A percentile compares a stretch with the other conserved stretches of the same genome.
phyloP scores from a whole-genome alignment of 805 yeast species.

The Yamadazyma kitorensis region DNA sequence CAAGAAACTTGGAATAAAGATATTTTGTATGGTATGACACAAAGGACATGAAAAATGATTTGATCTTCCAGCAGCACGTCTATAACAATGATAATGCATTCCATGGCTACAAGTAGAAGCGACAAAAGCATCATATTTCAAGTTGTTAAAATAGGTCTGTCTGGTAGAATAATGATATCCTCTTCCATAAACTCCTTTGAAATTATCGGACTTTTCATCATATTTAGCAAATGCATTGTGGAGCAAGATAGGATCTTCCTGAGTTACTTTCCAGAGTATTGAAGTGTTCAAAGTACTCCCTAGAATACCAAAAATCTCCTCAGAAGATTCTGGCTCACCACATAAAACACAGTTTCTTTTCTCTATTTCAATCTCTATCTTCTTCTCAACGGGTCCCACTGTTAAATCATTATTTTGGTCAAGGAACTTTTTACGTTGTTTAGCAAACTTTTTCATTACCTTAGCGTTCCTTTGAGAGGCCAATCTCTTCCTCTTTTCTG shows the following conservation, averaged over 20 bases:
- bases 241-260: constrained; percentile 15
- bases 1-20: constrained; percentile 44
- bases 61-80: constrained; percentile 20
- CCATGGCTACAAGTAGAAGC: constrained; percentile 52
- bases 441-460: constrained; percentile 60
- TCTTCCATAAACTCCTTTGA: constrained; percentile 16
- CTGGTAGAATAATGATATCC: constrained; percentile 15
- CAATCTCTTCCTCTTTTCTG: constrained; percentile 52
- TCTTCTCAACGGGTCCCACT: constrained; percentile 8
- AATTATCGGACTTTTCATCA: constrained; percentile 11
- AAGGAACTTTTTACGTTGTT: constrained; percentile 46
- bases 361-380: constrained; percentile 13
- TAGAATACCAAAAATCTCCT: constrained; percentile 59
- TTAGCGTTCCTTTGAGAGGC: constrained; percentile 63
- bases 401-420: constrained; percentile 29
- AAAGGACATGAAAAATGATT: constrained; percentile 46
- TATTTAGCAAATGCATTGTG: constrained; percentile 23
- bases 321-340: constrained; percentile 47
- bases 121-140: constrained; percentile 21
- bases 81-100: constrained; percentile 47
- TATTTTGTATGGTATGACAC: constrained; percentile 45
- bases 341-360: constrained; percentile 54
- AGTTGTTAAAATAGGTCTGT: constrained; percentile 3
- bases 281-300: constrained; percentile 46
- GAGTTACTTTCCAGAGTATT: constrained; percentile 43